Conservation (phyloP, 2,329 filamentous ascomycete genomes). For the Colletotrichum spinosum region DNA sequence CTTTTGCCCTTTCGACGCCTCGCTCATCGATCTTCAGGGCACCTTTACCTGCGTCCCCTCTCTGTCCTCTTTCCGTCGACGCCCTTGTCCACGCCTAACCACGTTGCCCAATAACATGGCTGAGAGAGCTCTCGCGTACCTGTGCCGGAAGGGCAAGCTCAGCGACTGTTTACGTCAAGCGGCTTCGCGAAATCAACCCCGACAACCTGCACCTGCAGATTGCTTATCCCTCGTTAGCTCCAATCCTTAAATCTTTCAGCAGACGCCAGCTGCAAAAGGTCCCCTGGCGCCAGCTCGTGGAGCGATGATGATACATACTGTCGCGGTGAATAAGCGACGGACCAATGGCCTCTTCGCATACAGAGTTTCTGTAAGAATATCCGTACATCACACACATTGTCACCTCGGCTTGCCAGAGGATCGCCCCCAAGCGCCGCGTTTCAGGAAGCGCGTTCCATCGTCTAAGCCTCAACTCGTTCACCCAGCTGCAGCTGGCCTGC, state of each 20-base stretch:
- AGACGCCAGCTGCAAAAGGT: conserved; percentile 3
- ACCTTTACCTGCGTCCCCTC: conserved; percentile 10
- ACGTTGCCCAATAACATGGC: background rate
- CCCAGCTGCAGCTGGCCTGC: conserved; percentile 10
- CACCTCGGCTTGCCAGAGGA: background rate
- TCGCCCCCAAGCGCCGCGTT: conserved; percentile 33
- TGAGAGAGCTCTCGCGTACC: conserved; percentile 4
- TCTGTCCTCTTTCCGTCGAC: background rate
- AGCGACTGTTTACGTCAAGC: conserved; percentile 1
- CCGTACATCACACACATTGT: too few species aligned
- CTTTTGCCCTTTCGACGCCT: conserved; percentile 3
- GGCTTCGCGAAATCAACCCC: background rate
- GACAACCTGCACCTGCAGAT: conserved; percentile 11
- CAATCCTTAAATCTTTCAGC: conserved; percentile 11
- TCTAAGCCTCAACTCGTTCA: conserved; percentile 17
- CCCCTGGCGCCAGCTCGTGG: background rate
- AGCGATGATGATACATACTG: conserved; percentile 6
- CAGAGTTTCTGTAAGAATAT: conserved; percentile 4
- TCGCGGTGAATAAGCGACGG: background rate
- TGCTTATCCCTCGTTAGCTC: conserved; percentile 13
- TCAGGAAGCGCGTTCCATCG: conserved; percentile 33
- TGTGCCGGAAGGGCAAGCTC: conserved; percentile 10
- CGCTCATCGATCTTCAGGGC: conserved; percentile 7
- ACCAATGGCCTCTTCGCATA: background rate
- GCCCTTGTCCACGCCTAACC: too few species aligned